Conservation (phyloP, 441 rosid species). For the Biscutella auriculata region DNA sequence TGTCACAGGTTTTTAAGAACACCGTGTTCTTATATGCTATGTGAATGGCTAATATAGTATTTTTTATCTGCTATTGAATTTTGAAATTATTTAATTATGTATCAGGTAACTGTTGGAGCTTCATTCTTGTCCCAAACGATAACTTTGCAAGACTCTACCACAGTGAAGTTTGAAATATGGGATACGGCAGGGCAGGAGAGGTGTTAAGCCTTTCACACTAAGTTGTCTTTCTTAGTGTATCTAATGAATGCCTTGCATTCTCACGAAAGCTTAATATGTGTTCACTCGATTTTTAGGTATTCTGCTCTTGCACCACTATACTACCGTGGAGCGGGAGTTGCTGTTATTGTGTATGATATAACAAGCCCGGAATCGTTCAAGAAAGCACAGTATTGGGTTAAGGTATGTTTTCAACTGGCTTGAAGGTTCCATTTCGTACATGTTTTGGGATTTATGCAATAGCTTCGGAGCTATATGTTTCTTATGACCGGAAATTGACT, state of each 20-base stretch:
- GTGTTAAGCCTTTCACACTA: conserved; percentile 24
- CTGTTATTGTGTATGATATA: conserved; percentile 90
- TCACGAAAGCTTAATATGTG: not conserved
- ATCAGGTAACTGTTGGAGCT: conserved; percentile 96
- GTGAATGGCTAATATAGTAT: not conserved
- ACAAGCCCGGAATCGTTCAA: conserved; percentile 86
- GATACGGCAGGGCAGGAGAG: conserved; percentile 99
- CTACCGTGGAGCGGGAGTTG: conserved; percentile 95
- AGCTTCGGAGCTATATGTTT: not conserved
- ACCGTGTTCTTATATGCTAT: not conserved
- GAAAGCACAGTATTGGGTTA: conserved; percentile 96
- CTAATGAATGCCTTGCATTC: not conserved
- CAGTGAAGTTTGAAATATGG: conserved; percentile 97
- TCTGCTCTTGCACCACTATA: conserved; percentile 94
- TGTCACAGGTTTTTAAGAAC: not conserved
- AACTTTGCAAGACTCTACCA: conserved; percentile 94
- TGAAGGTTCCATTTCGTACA: not conserved
- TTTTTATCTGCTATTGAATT: not conserved
- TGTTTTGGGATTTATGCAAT: not conserved
- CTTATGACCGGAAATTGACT: not conserved
- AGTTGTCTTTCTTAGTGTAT: not conserved
- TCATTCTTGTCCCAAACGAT: conserved; percentile 94
- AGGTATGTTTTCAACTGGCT: conserved; percentile 37
- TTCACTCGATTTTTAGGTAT: conserved; percentile 35
- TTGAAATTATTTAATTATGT: conserved; percentile 7